A percentile compares a stretch with the other conserved stretches of the same genome.
These are phyloP conservation scores for Myriangium duriaei DNA, from an alignment of 2,329 filamentous ascomycete species.

Conservation along the genomic window DNA sequence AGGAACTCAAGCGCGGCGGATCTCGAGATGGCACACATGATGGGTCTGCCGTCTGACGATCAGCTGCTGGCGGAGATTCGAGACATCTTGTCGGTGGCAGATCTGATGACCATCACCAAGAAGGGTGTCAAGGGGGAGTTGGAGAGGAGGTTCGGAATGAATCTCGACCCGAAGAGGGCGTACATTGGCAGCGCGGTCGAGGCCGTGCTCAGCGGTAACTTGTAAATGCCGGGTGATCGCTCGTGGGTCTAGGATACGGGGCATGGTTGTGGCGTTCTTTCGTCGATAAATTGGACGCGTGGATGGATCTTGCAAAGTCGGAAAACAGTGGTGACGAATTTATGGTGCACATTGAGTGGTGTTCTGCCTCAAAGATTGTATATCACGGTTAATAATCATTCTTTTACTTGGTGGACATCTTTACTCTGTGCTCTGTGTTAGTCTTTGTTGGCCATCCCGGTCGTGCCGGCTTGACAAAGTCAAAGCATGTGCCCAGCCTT, in stretches of 20 bases:
- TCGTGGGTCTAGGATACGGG: neutral
- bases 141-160: conserved; percentile 77
- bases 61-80: conserved; percentile 85
- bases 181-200: conserved; percentile 55
- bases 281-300: no score
- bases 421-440: no score
- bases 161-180: conserved; percentile 72
- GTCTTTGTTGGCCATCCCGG: no score
- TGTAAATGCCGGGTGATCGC: conserved; percentile 20
- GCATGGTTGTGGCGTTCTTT: neutral
- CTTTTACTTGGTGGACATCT: no score
- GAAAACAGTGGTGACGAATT: neutral
- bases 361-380: no score
- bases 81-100: conserved; percentile 79
- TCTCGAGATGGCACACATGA: conserved; percentile 59
- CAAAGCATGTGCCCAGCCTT: no score
- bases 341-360: no score
- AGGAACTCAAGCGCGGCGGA: conserved; percentile 32
- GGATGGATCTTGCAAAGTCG: no score
- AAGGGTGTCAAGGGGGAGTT: conserved; percentile 93
- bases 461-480: no score
- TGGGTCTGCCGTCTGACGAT: conserved; percentile 67
- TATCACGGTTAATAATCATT: no score
- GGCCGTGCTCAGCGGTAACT: conserved; percentile 29
- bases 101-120: conserved; percentile 97